phyloP scores from a whole-genome alignment of 1,284 basidiomycete species.

The Tetrapyrgos nigripes region DNA sequence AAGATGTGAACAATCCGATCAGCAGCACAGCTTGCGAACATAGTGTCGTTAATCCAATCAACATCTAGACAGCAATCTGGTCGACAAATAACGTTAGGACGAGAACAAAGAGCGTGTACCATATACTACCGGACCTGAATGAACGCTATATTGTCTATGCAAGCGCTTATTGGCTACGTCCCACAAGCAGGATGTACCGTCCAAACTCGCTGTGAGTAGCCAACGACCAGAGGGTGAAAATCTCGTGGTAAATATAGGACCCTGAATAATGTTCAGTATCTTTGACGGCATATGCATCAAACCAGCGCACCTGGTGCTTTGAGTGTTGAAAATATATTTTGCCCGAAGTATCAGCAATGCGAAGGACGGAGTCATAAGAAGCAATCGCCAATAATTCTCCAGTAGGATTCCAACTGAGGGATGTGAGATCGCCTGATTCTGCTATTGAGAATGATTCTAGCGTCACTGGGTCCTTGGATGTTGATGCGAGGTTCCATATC shows the following conservation, averaged over 20 bases:
- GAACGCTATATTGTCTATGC: slow-evolving; percentile 65
- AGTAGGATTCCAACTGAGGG: slow-evolving; percentile 75
- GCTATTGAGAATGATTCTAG: slow-evolving; percentile 55
- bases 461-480: slow-evolving; percentile 48
- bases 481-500: slow-evolving; percentile 67
- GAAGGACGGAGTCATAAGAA: slow-evolving; percentile 74
- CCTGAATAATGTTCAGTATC: slow-evolving; percentile 50
- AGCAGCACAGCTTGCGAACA: slow-evolving; percentile 78
- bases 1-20: slow-evolving; percentile 71
- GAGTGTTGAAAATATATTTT: slow-evolving; percentile 63
- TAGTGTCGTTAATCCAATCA: slow-evolving; percentile 78
- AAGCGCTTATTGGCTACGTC: slow-evolving; percentile 69
- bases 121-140: slow-evolving; percentile 57
- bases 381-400: slow-evolving; percentile 78
- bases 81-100: slow-evolving; percentile 12
- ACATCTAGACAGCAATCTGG: slow-evolving; percentile 81
- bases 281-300: slow-evolving; percentile 40
- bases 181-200: slow-evolving; percentile 80
- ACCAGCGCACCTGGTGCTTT: slow-evolving; percentile 64
- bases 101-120: slow-evolving; percentile 13
- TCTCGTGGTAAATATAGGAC: slow-evolving; percentile 75
- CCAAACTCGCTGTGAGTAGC: slow-evolving; percentile 76
- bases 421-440: slow-evolving; percentile 67
- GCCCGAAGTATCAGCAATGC: slow-evolving; percentile 65
- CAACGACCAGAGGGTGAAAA: slow-evolving; percentile 76